Evolutionary conservation across 2,329 filamentous ascomycete genomes (phyloP).

Genomic region (Tolypocladium nubicola): DNA sequence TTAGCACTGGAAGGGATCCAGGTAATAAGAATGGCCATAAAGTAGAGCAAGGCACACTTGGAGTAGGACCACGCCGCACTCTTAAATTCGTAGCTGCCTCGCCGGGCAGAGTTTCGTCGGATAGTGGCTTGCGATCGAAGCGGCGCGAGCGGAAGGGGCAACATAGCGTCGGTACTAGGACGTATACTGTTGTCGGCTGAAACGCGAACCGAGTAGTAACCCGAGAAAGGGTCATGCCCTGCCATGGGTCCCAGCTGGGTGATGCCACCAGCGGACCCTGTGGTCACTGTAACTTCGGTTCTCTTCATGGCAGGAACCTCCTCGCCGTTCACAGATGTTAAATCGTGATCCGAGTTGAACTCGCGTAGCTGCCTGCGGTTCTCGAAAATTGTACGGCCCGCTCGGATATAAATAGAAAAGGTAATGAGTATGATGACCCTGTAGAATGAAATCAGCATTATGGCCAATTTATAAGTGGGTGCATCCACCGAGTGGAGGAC

Average conservation of each 20-base stretch:
- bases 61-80: conserved; percentile 53
- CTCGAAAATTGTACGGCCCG: conserved; percentile 49
- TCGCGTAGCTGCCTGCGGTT: conserved; percentile 46
- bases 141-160: background rate
- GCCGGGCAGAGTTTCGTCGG: conserved; percentile 1
- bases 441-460: background rate
- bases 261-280: background rate
- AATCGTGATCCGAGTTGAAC: background rate
- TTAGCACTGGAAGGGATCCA: conserved; percentile 67
- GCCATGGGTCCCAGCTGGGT: background rate
- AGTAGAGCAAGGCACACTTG: conserved; percentile 55
- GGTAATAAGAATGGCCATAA: conserved; percentile 52
- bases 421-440: conserved; percentile 9
- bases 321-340: background rate
- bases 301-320: background rate
- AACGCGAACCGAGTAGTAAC: background rate
- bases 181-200: background rate
- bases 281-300: background rate
- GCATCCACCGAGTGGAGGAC: too few relatives aligned
- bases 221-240: background rate
- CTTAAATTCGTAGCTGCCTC: conserved; percentile 33
- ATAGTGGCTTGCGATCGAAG: background rate
- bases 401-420: conserved; percentile 26
- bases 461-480: background rate
- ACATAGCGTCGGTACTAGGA: background rate